Evolutionary conservation across 495 filamentous ascomycete species (phyloP).

Genomic region (Darksidea phi): DNA sequence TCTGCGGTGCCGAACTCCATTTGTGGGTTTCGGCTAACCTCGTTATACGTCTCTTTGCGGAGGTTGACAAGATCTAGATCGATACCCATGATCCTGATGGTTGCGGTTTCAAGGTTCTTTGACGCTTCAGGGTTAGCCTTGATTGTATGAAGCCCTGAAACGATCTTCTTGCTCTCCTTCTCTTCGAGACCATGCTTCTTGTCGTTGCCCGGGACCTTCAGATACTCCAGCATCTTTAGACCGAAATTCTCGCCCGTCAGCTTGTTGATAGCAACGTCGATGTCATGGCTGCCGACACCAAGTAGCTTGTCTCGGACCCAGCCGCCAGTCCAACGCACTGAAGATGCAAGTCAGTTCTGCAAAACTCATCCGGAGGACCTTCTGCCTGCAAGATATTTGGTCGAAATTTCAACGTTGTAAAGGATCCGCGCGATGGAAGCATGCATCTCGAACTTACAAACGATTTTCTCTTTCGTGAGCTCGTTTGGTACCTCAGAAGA

Average conservation of each 20-base stretch:
- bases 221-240: conserved; percentile 60
- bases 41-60: conserved; percentile 82
- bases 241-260: conserved; percentile 91
- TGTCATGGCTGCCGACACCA: conserved; percentile 76
- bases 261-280: conserved; percentile 90
- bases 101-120: conserved; percentile 94
- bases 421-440: too few species aligned
- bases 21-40: conserved; percentile 81
- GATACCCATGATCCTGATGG: conserved; percentile 77
- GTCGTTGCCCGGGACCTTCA: conserved; percentile 44
- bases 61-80: conserved; percentile 95
- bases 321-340: conserved; percentile 80
- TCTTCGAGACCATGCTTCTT: conserved; percentile 43
- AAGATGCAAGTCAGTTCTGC: conserved; percentile 50
- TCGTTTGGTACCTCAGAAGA: conserved; percentile 45
- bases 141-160: conserved; percentile 47
- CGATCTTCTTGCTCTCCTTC: conserved; percentile 39
- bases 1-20: conserved; percentile 92
- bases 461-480: conserved; percentile 40
- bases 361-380: conserved; percentile 48
- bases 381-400: too few species aligned
- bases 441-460: too few species aligned
- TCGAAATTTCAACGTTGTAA: not conserved
- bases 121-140: conserved; percentile 90
- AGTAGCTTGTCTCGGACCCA: conserved; percentile 98